Evolutionary conservation across 2,329 filamentous ascomycete genomes (phyloP).

Genomic region (Penicillium rolfsii): DNA sequence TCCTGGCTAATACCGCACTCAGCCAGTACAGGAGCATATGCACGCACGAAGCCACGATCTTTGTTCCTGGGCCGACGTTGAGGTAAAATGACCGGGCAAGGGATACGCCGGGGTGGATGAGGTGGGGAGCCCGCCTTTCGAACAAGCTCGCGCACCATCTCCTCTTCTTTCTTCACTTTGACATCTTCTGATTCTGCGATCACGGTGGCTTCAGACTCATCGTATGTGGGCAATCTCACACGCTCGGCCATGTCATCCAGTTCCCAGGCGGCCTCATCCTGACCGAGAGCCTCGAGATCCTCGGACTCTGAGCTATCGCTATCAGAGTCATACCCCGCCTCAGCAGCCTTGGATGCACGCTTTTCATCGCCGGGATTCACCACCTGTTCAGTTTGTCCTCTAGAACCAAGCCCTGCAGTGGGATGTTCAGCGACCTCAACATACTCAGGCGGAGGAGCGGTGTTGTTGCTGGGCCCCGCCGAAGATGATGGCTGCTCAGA

Average conservation of each 20-base stretch:
- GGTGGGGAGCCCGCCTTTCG: slow-evolving; percentile 13
- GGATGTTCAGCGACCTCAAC: not conserved
- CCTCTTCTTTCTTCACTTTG: slow-evolving; percentile 11
- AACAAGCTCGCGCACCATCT: slow-evolving; percentile 15
- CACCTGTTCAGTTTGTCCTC: not conserved
- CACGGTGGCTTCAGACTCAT: slow-evolving; percentile 8
- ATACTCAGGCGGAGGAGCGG: not conserved
- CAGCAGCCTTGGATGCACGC: not conserved
- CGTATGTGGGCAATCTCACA: slow-evolving; percentile 9
- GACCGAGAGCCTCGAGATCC: not conserved
- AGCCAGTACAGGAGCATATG: slow-evolving; percentile 18
- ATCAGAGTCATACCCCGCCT: slow-evolving; percentile 6
- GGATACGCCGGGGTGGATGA: slow-evolving; percentile 1
- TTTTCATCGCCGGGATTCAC: not conserved
- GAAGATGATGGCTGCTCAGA: not conserved
- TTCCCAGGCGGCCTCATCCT: slow-evolving; percentile 19
- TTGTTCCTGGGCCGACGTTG: slow-evolving; percentile 16
- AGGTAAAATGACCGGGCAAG: slow-evolving; percentile 20
- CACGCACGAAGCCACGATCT: slow-evolving; percentile 17
- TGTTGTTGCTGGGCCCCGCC: not conserved
- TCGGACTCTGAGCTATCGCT: slow-evolving; percentile 8
- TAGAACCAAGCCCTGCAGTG: not conserved
- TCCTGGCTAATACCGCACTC: slow-evolving; percentile 17
- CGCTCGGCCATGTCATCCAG: slow-evolving; percentile 18
- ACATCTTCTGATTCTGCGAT: slow-evolving; percentile 1